Conservation (phyloP, 1,139 yeast species). For the Saccharomycopsis crataegensis region DNA sequence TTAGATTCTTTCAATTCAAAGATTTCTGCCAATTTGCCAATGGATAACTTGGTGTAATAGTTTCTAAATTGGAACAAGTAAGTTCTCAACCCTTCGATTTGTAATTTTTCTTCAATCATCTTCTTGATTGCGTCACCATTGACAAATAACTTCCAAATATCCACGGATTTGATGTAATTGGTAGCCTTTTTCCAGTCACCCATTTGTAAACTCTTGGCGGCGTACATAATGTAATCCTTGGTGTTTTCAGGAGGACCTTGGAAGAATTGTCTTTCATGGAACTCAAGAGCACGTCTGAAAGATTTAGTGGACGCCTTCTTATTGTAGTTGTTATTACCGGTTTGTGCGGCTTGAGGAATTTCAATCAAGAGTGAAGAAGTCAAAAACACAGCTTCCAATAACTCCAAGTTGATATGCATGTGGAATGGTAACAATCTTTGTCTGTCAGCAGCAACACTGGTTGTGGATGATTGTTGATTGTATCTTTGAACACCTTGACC, state of each 20-base stretch:
- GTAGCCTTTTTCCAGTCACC: conserved; percentile 87
- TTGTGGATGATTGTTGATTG: conserved; percentile 31
- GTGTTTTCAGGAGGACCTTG: conserved; percentile 98
- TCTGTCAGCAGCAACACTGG: conserved; percentile 52
- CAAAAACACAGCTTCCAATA: conserved; percentile 89
- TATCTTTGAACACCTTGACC: conserved; percentile 87
- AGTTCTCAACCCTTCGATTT: conserved; percentile 85
- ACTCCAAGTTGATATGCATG: conserved; percentile 94
- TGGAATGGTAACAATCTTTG: conserved; percentile 94
- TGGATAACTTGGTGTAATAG: conserved; percentile 69
- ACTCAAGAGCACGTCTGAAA: conserved; percentile 86
- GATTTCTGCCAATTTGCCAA: conserved; percentile 52
- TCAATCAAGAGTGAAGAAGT: conserved; percentile 87
- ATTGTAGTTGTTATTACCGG: conserved; percentile 39
- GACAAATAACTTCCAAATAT: conserved; percentile 84
- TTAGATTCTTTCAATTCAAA: conserved; percentile 56
- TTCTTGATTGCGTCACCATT: conserved; percentile 57
- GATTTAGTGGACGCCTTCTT: conserved; percentile 71
- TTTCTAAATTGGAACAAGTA: conserved; percentile 79
- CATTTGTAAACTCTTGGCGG: conserved; percentile 79
- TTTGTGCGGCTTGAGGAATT: conserved; percentile 78
- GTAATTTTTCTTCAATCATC: conserved; percentile 71
- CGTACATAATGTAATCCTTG: conserved; percentile 88
- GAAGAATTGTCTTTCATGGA: conserved; percentile 90
- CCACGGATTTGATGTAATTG: conserved; percentile 64